A percentile compares a stretch with the other conserved stretches of the same genome.
phyloP scores from a whole-genome alignment of 2,329 filamentous ascomycete genomes.

The Ophiobolus disseminans region DNA sequence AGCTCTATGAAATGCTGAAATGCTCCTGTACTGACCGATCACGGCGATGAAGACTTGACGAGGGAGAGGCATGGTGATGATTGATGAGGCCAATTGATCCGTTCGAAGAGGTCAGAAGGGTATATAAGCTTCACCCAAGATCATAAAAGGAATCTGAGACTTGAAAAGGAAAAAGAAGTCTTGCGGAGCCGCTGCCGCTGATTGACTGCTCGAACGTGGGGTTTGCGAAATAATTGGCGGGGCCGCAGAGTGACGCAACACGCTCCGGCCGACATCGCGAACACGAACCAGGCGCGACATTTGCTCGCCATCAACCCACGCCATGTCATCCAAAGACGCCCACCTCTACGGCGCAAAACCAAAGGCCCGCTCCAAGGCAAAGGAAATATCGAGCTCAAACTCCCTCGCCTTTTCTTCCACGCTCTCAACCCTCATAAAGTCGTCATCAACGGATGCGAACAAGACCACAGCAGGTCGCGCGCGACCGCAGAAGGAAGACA shows the following conservation, averaged over 20 bases:
- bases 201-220: conserved; percentile 21
- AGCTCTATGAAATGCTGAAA: neutral
- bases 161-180: neutral
- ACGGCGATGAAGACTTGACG: conserved; percentile 57
- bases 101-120: conserved; percentile 7
- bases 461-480: conserved; percentile 58
- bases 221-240: conserved; percentile 27
- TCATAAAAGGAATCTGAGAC: neutral
- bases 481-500: conserved; percentile 68
- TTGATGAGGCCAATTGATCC: conserved; percentile 13
- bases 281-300: conserved; percentile 11
- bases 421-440: conserved; percentile 76
- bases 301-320: conserved; percentile 5
- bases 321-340: conserved; percentile 60
- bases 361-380: conserved; percentile 63
- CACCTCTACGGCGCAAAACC: conserved; percentile 78
- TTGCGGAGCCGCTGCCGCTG: conserved; percentile 14
- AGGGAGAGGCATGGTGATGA: conserved; percentile 49
- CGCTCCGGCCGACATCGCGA: conserved; percentile 35
- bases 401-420: conserved; percentile 88
- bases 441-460: conserved; percentile 54
- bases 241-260: conserved; percentile 24
- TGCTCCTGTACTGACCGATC: conserved; percentile 45
- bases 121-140: conserved; percentile 1
- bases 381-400: conserved; percentile 72